Conservation (phyloP, 129 eudicot species). For the Ambrosia trifida region DNA sequence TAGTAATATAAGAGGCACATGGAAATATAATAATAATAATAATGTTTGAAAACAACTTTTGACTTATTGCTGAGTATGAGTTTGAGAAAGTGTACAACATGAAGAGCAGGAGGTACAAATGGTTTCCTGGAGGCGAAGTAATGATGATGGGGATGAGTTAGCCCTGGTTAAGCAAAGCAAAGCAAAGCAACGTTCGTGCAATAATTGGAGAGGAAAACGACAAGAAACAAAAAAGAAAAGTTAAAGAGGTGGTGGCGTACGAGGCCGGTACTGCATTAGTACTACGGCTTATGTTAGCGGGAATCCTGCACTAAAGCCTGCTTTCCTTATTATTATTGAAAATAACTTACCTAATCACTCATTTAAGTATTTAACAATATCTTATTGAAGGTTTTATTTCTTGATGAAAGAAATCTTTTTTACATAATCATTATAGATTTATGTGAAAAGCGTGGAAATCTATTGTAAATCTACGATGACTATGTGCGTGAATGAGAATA, state of each 20-base stretch:
- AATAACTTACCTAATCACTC: background rate
- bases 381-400: no score
- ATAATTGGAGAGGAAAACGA: conserved; percentile 23
- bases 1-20: background rate
- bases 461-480: no score
- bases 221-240: background rate
- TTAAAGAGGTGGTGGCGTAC: conserved; percentile 28
- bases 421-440: no score
- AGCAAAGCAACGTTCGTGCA: background rate
- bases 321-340: background rate
- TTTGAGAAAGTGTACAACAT: conserved; percentile 11
- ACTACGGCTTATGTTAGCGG: conserved; percentile 36
- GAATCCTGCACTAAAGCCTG: conserved; percentile 32
- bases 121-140: conserved; percentile 33
- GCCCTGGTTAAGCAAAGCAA: conserved; percentile 11
- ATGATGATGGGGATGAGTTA: conserved; percentile 3
- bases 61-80: conserved; percentile 9
- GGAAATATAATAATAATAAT: background rate
- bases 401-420: no score
- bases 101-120: conserved; percentile 19
- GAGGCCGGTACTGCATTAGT: conserved; percentile 35
- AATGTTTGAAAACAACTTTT: background rate
- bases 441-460: no score
- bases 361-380: no score
- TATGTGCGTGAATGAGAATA: no score